Evolutionary conservation across 495 filamentous ascomycete species (phyloP).

Genomic region (Letharia columbiana): DNA sequence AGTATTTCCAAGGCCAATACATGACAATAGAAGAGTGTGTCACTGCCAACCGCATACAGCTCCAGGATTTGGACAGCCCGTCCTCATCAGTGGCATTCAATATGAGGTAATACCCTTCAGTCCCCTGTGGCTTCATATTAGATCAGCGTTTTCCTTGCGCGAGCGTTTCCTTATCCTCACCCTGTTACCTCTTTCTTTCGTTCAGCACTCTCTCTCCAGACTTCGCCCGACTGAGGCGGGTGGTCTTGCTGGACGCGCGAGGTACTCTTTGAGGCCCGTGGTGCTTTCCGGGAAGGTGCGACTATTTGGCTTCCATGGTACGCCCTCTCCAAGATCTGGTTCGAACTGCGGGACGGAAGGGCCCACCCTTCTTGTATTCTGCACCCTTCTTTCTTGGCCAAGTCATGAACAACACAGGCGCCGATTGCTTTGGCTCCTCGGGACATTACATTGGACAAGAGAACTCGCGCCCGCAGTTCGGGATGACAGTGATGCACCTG

Average conservation of each 20-base stretch:
- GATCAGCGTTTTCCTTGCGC: conserved; percentile 7
- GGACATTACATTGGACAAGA: neutral
- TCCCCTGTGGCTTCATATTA: conserved; percentile 3
- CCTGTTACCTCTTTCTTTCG: conserved; percentile 49
- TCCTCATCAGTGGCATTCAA: conserved; percentile 9
- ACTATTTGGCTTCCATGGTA: neutral
- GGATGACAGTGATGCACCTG: conserved; percentile 1
- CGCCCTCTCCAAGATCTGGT: neutral
- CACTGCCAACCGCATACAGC: conserved; percentile 22
- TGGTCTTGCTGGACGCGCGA: neutral
- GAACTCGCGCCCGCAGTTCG: conserved; percentile 2
- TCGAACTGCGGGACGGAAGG: neutral
- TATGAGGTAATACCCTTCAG: conserved; percentile 24
- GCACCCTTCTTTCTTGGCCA: neutral
- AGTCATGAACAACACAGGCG: neutral
- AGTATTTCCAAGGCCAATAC: conserved; percentile 4
- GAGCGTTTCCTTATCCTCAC: conserved; percentile 12
- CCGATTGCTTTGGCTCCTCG: neutral
- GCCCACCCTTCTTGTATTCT: neutral
- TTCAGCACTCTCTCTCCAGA: conserved; percentile 39
- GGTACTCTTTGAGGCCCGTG: neutral
- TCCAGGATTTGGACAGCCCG: conserved; percentile 12
- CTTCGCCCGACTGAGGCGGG: neutral
- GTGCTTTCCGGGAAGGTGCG: neutral
- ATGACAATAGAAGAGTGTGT: conserved; percentile 14